Base-by-base conservation (phyloP, 129 eudicot species). In the Chrysanthemum makinoi region DNA sequence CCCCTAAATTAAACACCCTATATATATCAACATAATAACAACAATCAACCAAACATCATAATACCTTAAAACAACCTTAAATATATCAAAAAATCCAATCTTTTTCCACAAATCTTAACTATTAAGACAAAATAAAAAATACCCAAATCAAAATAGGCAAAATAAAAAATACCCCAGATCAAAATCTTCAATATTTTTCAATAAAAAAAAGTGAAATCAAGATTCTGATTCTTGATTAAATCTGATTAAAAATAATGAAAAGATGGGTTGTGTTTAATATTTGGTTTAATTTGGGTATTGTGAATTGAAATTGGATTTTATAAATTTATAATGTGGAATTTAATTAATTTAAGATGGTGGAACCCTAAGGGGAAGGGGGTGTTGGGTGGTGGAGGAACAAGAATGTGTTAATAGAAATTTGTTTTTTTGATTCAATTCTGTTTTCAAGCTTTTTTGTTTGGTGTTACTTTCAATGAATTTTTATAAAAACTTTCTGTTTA, bases 341-440 rank as follows among this genome's bases (percentile, higher is more conserved):
- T 0, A 6, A 39, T 39, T 6, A 39, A 8, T 7, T 39, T 39
- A 39, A 39, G 46, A 52, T 4, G 72, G 68, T 54, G 76, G 62
- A 73, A 73, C 79, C 75, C 81, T 70, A 66, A 53, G 64, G 70
- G 18, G 66, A 58, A 18, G 78, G 80, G 83, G 68, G 74, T 81
- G 85, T 84, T 80, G 83, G 85, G 83, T 61, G 81, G 83, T 73
- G 82, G 78, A 80, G 85, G 85, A 80, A 71, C 83, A 80, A 66
- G 76, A 68, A 74, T 70, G 89, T 12, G 33, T 22, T 62, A 58
- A 58, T 58, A 39, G 33, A 56, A 54, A 6, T 20, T 58, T 58
- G 14, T 58, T 57, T 55, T 10, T 57, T 62, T 33, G 69, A 67
- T 49, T 67, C 67, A 66, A 68, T 68, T 77, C 67, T 55, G 74